Conservation (phyloP, 345 rosid genomes). For the Populus tremula region DNA sequence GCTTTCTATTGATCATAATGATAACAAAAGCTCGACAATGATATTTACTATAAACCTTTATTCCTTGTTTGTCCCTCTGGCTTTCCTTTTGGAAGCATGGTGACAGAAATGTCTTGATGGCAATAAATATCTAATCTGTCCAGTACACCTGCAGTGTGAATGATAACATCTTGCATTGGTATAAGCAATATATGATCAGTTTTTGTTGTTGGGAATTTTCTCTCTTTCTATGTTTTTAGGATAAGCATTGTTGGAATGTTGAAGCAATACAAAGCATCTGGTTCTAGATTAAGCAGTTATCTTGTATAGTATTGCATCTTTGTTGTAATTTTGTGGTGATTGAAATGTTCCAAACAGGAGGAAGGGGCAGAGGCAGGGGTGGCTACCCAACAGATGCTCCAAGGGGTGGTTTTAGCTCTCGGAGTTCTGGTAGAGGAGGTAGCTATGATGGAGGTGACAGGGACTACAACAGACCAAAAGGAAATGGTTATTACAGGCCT, state of each 20-base stretch:
- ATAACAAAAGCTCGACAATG: not conserved
- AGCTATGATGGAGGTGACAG: constrained; percentile 41
- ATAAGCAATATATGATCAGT: too few relatives aligned
- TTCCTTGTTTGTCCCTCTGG: not conserved
- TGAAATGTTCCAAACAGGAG: constrained; percentile 27
- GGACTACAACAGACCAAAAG: constrained; percentile 49
- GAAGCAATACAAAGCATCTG: too few relatives aligned
- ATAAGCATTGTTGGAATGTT: too few relatives aligned
- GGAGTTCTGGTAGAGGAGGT: constrained; percentile 44
- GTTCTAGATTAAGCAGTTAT: too few relatives aligned
- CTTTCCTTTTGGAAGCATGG: not conserved
- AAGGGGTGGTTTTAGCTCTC: constrained; percentile 45
- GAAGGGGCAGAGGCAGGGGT: constrained; percentile 59
- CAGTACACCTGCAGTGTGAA: not conserved
- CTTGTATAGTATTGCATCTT: not conserved
- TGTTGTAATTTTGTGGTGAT: not conserved
- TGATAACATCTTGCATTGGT: not conserved
- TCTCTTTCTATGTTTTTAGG: too few relatives aligned
- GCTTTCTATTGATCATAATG: not conserved
- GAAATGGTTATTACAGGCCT: constrained; percentile 49
- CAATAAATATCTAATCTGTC: not conserved
- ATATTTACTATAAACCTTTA: not conserved
- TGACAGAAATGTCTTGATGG: not conserved
- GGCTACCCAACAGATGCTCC: constrained; percentile 44
- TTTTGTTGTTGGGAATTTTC: too few relatives aligned